Conservation (phyloP, 441 rosid species). For the Gossypium lobatum region DNA sequence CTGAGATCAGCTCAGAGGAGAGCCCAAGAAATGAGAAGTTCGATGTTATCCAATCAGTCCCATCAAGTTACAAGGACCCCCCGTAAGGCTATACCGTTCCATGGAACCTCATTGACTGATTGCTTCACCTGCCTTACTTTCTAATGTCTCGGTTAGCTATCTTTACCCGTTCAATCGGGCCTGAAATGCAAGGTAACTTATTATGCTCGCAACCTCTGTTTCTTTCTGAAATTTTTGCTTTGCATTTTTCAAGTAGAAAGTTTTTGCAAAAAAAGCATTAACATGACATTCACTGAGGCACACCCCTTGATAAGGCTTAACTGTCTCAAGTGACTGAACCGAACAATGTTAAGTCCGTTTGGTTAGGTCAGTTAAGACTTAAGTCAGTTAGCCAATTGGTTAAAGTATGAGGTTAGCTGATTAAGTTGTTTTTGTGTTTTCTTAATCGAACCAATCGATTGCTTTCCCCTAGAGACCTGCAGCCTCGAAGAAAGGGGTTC, state of each 20-base stretch:
- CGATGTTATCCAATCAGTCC: constrained; percentile 44
- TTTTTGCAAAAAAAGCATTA: background rate
- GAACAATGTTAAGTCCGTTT: no score
- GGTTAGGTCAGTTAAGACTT: no score
- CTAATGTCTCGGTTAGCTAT: constrained; percentile 2
- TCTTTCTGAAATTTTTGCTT: background rate
- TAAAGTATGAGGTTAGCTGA: no score
- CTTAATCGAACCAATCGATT: no score
- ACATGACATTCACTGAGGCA: background rate
- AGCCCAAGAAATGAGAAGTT: constrained; percentile 85
- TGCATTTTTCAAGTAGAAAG: background rate
- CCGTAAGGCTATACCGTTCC: constrained; percentile 37
- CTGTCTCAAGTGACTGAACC: background rate
- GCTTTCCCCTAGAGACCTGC: no score
- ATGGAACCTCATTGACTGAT: constrained; percentile 57
- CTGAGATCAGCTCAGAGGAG: constrained; percentile 77
- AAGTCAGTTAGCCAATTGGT: no score
- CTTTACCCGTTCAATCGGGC: constrained; percentile 18
- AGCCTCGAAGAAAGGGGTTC: no score
- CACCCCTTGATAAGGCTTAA: background rate
- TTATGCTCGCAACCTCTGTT: background rate
- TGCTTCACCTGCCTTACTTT: constrained; percentile 57
- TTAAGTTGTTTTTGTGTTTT: no score
- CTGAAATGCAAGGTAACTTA: constrained; percentile 25
- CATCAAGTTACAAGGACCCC: constrained; percentile 39